Base-by-base conservation (phyloP, 2,329 filamentous ascomycete species). In the Pseudogymnoascus sp. region DNA sequence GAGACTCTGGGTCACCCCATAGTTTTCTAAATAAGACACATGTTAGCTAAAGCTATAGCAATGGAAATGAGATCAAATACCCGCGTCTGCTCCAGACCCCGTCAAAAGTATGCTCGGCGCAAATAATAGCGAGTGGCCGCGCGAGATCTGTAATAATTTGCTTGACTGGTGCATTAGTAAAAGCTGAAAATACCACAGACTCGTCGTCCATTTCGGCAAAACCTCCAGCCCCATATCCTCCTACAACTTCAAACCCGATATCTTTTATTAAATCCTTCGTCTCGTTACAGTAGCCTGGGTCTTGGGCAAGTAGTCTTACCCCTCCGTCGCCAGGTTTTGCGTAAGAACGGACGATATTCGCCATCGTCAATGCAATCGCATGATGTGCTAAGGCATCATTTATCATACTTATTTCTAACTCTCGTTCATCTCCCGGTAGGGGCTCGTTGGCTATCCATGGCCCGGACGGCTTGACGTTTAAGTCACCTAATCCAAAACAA, bases 111-210 rank as follows among this genome's bases (percentile, higher is more conserved):
- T 27, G n/a, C n/a, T n/a, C n/a, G n/a, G n/a, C n/a, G n/a, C n/a
- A n/a, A n/a, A n/a, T n/a, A n/a, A n/a, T n/a, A n/a, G 15, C 35
- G 7, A 39, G 69, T 5, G 74, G 75, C 48, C 70, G 72, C 42
- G 73, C 70, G 58, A 74, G 66, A 65, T 77, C 75, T n/a, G 72
- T 70, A 36, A 77, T 67, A 25, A 76, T 71, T 63, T 77, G 72
- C 58, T 72, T 74, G 5, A 75, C 68, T 0, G 75, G 72, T 0
- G 73, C 67, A 42, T 72, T 68, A 1, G 73, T 64, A 35, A 68
- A 70, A 8, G 71, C 62, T 0, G 74, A 74, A 60, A 77, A 67
- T n/a, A 77, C 72, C 29, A 74, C 59, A 10, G 74, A 73, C n/a
- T 71, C 62, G 4, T 73, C 69, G 61, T 77, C 72, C 1, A 76